Conservation (phyloP, 148 eudicot species). For the Agrostemma githago region DNA sequence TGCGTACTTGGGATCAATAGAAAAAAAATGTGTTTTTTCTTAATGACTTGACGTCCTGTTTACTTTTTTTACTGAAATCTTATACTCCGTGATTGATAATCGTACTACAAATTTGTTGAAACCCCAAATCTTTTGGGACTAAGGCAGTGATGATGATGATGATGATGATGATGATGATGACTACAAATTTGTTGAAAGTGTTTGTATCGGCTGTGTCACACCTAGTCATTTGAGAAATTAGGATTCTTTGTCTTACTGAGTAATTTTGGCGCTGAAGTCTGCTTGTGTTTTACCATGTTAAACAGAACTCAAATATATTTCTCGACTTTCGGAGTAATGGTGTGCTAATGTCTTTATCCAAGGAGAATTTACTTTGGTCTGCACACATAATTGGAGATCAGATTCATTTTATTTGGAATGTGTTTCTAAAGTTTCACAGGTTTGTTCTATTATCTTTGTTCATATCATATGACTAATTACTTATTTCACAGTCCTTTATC, state of each 20-base stretch:
- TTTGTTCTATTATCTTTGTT: slow-evolving; percentile 30
- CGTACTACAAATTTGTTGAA: background rate
- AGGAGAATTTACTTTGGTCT: slow-evolving; percentile 44
- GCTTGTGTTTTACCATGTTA: slow-evolving; percentile 17
- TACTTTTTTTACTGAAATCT: background rate
- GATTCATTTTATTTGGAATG: slow-evolving; percentile 64
- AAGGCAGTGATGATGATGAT: no score
- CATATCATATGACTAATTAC: background rate
- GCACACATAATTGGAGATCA: slow-evolving; percentile 64
- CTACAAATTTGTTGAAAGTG: background rate
- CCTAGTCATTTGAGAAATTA: background rate
- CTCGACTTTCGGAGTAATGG: slow-evolving; percentile 56
- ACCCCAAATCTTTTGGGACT: no score
- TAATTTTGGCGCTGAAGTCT: background rate
- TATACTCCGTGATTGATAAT: background rate
- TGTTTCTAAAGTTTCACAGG: slow-evolving; percentile 88
- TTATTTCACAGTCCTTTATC: background rate
- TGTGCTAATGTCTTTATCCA: slow-evolving; percentile 49
- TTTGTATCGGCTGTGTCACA: background rate
- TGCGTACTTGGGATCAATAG: background rate
- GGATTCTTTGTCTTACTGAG: background rate
- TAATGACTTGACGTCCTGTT: background rate
- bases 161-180: no score
- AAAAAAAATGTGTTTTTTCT: background rate
- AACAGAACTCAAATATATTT: slow-evolving; percentile 52